A percentile compares a stretch with the other conserved stretches of the same genome.
phyloP scores from a whole-genome alignment of 805 yeast species.

The Lipomyces mesembrius region DNA sequence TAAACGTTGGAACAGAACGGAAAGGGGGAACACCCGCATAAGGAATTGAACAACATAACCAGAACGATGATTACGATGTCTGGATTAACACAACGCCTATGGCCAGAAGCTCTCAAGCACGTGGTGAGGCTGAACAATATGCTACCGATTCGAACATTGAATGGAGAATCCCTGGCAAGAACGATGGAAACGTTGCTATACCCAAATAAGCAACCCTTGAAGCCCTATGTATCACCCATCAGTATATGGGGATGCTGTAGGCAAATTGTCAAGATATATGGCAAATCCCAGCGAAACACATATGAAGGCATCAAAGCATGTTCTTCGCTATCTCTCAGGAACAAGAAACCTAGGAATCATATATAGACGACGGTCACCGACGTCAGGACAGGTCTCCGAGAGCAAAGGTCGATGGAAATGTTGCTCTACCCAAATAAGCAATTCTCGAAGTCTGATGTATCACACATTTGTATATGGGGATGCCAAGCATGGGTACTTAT shows the following conservation, averaged over 20 bases:
- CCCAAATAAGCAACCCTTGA: background rate
- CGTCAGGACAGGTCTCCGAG: no score
- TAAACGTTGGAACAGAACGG: background rate
- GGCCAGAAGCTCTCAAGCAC: slow-evolving; percentile 6
- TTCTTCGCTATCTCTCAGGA: slow-evolving; percentile 52
- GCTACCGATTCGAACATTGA: background rate
- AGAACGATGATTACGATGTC: background rate
- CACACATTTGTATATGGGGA: no score
- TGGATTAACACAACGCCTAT: background rate
- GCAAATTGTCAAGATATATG: no score
- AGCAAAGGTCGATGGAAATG: no score
- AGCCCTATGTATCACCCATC: background rate
- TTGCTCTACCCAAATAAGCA: no score
- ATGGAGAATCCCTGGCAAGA: background rate
- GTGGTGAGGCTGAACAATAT: background rate
- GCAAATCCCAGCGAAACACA: no score
- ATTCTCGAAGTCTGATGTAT: no score
- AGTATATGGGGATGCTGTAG: slow-evolving; percentile 4
- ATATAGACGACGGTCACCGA: no score
- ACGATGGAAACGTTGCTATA: background rate
- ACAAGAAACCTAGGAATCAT: slow-evolving; percentile 61
- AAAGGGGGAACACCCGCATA: background rate
- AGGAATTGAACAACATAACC: background rate
- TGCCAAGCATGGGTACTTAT: background rate
- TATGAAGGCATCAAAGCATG: slow-evolving; percentile 58